phyloP scores from a whole-genome alignment of 1,284 basidiomycete genomes.

The Rhodotorula mucilaginosa region DNA sequence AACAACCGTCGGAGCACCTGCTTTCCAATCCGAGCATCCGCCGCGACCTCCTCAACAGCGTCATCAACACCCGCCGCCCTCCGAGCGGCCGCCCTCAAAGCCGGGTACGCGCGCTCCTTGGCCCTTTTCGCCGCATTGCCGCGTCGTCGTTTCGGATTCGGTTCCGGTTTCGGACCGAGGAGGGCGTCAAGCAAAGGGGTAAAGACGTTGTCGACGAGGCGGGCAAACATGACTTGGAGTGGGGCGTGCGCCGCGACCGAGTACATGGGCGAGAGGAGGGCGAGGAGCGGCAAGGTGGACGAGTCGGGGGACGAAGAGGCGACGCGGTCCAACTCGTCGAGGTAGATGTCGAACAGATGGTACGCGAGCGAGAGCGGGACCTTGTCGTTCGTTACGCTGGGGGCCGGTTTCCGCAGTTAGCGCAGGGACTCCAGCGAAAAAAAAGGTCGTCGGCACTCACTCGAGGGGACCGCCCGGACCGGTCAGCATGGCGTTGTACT shows the following conservation, averaged over 20 bases:
- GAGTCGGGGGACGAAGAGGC: constrained; percentile 44
- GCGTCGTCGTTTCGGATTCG: constrained; percentile 51
- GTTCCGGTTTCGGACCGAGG: constrained; percentile 37
- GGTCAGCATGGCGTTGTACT: constrained; percentile 68
- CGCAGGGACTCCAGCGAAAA: not conserved
- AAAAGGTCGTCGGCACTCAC: constrained; percentile 53
- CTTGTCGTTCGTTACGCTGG: constrained; percentile 68
- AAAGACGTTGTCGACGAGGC: constrained; percentile 64
- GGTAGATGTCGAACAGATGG: constrained; percentile 84
- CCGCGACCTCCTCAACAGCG: constrained; percentile 49
- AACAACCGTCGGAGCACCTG: constrained; percentile 67
- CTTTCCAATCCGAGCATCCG: constrained; percentile 54
- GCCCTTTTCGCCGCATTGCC: constrained; percentile 51
- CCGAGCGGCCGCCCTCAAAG: constrained; percentile 52
- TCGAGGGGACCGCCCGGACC: constrained; percentile 69
- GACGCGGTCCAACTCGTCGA: constrained; percentile 84
- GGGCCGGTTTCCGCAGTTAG: not conserved
- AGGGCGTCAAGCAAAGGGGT: constrained; percentile 63
- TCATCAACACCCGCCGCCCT: constrained; percentile 43
- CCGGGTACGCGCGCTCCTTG: constrained; percentile 52
- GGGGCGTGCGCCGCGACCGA: constrained; percentile 64
- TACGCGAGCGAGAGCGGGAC: constrained; percentile 77
- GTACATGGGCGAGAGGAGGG: constrained; percentile 67
- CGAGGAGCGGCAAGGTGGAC: constrained; percentile 55
- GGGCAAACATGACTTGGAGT: constrained; percentile 63